Evolutionary conservation across 495 filamentous ascomycete genomes (phyloP).

Genomic region (Podospora pseudocomata): DNA sequence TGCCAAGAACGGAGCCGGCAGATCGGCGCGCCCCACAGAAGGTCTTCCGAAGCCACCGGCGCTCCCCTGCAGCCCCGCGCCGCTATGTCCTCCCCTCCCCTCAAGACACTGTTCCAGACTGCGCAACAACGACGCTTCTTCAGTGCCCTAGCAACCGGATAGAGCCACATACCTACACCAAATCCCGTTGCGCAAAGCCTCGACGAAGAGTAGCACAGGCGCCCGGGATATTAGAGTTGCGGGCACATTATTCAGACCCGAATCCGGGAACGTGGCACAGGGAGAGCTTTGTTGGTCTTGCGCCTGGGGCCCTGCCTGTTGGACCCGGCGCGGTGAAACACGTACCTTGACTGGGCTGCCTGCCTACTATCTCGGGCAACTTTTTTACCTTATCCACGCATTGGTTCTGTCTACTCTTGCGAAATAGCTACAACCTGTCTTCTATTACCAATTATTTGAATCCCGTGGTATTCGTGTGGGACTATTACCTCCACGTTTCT

Average conservation of each 20-base stretch:
- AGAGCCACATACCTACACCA: neutral
- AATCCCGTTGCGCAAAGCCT: neutral
- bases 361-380: neutral
- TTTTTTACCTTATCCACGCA: neutral
- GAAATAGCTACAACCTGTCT: neutral
- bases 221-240: neutral
- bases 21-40: conserved; percentile 11
- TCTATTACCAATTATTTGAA: neutral
- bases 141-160: neutral
- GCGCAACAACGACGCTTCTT: neutral
- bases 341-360: neutral
- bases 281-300: conserved; percentile 14
- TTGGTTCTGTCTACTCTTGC: neutral
- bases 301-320: neutral
- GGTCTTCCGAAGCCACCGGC: neutral
- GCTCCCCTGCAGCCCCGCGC: neutral
- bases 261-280: conserved; percentile 13
- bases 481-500: neutral
- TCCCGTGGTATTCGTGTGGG: neutral
- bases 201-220: neutral
- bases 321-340: conserved; percentile 17
- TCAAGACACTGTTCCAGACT: neutral
- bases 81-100: neutral
- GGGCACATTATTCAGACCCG: conserved; percentile 12
- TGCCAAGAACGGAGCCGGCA: conserved; percentile 20